Conservation (phyloP, 2,329 filamentous ascomycete genomes). For the Diaporthe citri region DNA sequence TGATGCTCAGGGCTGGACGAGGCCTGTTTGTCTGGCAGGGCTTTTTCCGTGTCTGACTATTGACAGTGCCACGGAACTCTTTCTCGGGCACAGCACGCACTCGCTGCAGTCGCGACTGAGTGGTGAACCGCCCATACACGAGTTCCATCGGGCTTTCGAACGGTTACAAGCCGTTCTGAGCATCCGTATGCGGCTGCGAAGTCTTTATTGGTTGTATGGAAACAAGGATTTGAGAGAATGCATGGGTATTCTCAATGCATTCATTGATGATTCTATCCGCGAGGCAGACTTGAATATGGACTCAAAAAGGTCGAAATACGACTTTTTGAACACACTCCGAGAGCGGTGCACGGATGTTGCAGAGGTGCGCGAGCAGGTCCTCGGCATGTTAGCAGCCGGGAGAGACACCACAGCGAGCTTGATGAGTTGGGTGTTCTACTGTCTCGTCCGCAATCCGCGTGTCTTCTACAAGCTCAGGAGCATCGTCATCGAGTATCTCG, state of each 20-base stretch:
- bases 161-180: background rate
- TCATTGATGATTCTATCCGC: background rate
- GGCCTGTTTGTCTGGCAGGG: slow-evolving; percentile 42
- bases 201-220: slow-evolving; percentile 22
- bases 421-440: slow-evolving; percentile 18
- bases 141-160: slow-evolving; percentile 16
- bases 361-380: background rate
- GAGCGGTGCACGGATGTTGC: background rate
- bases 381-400: background rate
- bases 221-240: background rate
- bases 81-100: slow-evolving; percentile 63
- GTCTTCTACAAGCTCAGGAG: slow-evolving; percentile 47
- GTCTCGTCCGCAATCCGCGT: slow-evolving; percentile 39
- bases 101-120: slow-evolving; percentile 10
- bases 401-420: slow-evolving; percentile 1
- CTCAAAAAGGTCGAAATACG: background rate
- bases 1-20: background rate
- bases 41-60: slow-evolving; percentile 67
- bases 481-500: background rate
- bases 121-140: background rate
- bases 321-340: background rate
- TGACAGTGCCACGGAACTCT: slow-evolving; percentile 66
- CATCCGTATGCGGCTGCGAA: slow-evolving; percentile 24
- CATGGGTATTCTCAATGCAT: background rate
- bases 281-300: background rate